Percentiles rank a stretch among this genome's conserved stretches.
Conservation (phyloP, 2,329 filamentous ascomycete genomes). For the Aspergillus pseudonomiae region DNA sequence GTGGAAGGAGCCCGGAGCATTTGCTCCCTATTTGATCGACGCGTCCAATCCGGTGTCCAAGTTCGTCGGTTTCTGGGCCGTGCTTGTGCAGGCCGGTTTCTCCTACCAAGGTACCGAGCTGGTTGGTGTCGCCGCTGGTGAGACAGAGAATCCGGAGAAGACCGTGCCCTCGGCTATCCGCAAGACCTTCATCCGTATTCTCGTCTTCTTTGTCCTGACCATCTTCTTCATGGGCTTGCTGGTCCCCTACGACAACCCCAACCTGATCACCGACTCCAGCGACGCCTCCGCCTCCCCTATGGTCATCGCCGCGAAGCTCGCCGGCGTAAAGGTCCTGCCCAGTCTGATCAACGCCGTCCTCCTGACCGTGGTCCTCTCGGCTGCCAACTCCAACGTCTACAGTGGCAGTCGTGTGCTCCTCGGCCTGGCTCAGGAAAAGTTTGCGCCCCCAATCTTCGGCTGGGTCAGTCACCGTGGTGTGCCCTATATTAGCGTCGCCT, state of each 20-base stretch:
- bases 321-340: constrained; percentile 37
- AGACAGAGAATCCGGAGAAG: constrained; percentile 71
- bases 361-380: constrained; percentile 42
- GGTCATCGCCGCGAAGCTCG: constrained; percentile 44
- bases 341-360: constrained; percentile 43
- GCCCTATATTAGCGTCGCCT: constrained; percentile 44
- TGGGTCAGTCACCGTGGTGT: constrained; percentile 43
- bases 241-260: constrained; percentile 63
- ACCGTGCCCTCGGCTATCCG: constrained; percentile 71
- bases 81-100: constrained; percentile 47
- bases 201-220: constrained; percentile 55
- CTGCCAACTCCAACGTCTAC: constrained; percentile 44
- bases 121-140: constrained; percentile 74
- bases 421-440: constrained; percentile 57
- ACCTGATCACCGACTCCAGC: constrained; percentile 45
- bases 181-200: constrained; percentile 73
- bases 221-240: constrained; percentile 69
- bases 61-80: constrained; percentile 63
- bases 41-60: constrained; percentile 57
- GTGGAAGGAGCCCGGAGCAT: constrained; percentile 70
- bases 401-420: constrained; percentile 66
- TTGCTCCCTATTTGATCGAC: constrained; percentile 67
- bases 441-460: constrained; percentile 45
- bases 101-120: constrained; percentile 66
- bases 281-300: constrained; percentile 37